Evolutionary conservation across 371 early-diverging fungal species (phyloP).

Genomic region (Actinomucor elegans): DNA sequence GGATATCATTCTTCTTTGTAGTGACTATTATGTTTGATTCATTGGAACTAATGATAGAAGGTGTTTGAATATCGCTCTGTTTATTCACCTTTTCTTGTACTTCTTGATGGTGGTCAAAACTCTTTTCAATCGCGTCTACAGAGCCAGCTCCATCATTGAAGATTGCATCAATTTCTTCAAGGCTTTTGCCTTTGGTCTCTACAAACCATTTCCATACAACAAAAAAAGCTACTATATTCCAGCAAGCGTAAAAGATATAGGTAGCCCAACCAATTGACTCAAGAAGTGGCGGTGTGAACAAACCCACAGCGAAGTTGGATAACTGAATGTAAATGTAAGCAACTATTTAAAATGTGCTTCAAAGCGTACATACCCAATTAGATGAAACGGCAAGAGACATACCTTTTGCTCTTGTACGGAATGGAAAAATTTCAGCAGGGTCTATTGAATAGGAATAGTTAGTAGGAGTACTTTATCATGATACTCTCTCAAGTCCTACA

Average conservation of each 20-base stretch:
- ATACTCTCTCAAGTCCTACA: constrained; percentile 30
- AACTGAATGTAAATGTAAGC: constrained; percentile 4
- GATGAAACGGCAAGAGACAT: constrained; percentile 53
- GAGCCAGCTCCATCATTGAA: constrained; percentile 30
- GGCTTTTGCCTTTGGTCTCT: constrained; percentile 53
- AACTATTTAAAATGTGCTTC: not conserved
- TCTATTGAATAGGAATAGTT: no score
- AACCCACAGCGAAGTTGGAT: constrained; percentile 43
- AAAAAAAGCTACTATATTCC: constrained; percentile 31
- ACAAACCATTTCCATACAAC: constrained; percentile 35
- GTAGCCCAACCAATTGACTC: constrained; percentile 31
- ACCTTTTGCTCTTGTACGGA: constrained; percentile 41
- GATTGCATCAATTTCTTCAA: constrained; percentile 52
- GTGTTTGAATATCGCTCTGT: no score
- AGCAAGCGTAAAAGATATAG: constrained; percentile 50
- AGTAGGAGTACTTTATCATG: no score
- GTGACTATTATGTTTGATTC: no score
- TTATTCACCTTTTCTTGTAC: no score
- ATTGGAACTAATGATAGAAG: not conserved
- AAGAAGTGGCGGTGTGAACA: constrained; percentile 37
- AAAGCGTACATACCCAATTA: constrained; percentile 49
- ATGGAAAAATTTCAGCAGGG: constrained; percentile 63
- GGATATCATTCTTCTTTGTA: no score
- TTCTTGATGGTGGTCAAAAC: not conserved
- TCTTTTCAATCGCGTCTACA: constrained; percentile 1